These are phyloP conservation scores for Lecanosticta acicola DNA, from an alignment of 2,329 filamentous ascomycete genomes.

Conservation along the genomic window DNA sequence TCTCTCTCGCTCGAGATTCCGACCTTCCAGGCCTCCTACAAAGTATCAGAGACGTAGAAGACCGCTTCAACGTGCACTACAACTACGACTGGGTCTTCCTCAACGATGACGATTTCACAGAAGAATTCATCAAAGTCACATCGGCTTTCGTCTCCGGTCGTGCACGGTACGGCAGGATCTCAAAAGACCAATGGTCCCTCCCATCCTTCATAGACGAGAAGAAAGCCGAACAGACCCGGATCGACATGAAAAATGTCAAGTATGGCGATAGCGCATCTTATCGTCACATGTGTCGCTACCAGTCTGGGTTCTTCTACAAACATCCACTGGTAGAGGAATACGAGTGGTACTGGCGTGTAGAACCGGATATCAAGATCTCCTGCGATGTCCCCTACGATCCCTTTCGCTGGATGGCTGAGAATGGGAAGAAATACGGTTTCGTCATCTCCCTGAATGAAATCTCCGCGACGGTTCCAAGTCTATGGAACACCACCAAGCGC, in stretches of 20 bases:
- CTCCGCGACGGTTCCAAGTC: slow-evolving; percentile 90
- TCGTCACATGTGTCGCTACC: slow-evolving; percentile 98
- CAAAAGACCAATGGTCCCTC: slow-evolving; percentile 87
- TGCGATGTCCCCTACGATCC: slow-evolving; percentile 99
- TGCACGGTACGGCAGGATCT: slow-evolving; percentile 95
- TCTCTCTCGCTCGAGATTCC: slow-evolving; percentile 92
- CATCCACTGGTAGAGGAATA: slow-evolving; percentile 92
- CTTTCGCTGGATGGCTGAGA: slow-evolving; percentile 87
- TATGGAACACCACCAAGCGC: slow-evolving; percentile 98
- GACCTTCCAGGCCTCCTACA: slow-evolving; percentile 93
- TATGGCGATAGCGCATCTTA: slow-evolving; percentile 98
- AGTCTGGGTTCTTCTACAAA: slow-evolving; percentile 99
- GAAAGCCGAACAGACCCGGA: slow-evolving; percentile 89
- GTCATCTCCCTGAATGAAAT: slow-evolving; percentile 98
- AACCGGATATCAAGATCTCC: slow-evolving; percentile 99
- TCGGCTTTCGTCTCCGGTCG: slow-evolving; percentile 69
- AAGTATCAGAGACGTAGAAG: slow-evolving; percentile 94
- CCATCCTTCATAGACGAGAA: slow-evolving; percentile 94
- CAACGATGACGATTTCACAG: slow-evolving; percentile 95
- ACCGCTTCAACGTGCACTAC: slow-evolving; percentile 98
- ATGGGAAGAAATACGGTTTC: slow-evolving; percentile 97
- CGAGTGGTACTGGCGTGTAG: slow-evolving; percentile 99
- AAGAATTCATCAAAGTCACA: slow-evolving; percentile 87
- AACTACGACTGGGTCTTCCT: slow-evolving; percentile 98
- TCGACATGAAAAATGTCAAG: slow-evolving; percentile 98